Evolutionary conservation across 2,329 filamentous ascomycete species (phyloP), one percentile per base, ranked within the genome.

Genomic region (Nemania bipapillata): DNA sequence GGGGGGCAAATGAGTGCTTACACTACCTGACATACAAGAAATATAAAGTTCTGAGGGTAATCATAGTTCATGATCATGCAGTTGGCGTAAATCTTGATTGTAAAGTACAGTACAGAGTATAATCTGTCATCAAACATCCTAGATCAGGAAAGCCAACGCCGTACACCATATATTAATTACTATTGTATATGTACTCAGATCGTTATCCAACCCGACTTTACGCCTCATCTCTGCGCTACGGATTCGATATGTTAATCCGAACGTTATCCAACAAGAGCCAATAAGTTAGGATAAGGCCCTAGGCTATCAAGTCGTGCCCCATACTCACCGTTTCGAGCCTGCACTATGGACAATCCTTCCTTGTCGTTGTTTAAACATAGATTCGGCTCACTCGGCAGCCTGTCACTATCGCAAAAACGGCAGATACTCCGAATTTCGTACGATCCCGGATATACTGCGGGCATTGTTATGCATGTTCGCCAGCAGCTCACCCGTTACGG

Each of bases 331-430:
- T 40, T 54, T 30, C 26, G 22, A 40, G 26, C 22, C n/a, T n/a
- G n/a, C n/a, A n/a, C n/a, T n/a, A n/a, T n/a, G n/a, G n/a, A n/a
- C 45, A 11, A 32, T 47, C 20, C n/a, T 55, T 8, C 52, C 32
- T 40, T 22, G 11, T n/a, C 60, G n/a, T 22, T 35, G n/a, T 26
- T 40, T 4, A 11, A 26, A 40, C 37, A 17, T 57, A 11, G 30
- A 17, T 30, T 65, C 56, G 56, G 62, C 24, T 53, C 32, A 49
- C 11, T 65, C 66, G 61, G 61, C 42, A 59, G 22, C 28, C 26
- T 59, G 4, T 37, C 52, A 42, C 61, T 52, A 40, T 65, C 61
- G 60, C 50, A 26, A 54, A 68, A 55, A 26, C 15, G 22, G 60
- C 53, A 52, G 35, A 37, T 52, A 32, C 55, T 56, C 57, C 57